Evolutionary conservation across 2,329 filamentous ascomycete genomes (phyloP), one percentile per base, ranked within the genome.

Genomic region (Colletotrichum graminicola): DNA sequence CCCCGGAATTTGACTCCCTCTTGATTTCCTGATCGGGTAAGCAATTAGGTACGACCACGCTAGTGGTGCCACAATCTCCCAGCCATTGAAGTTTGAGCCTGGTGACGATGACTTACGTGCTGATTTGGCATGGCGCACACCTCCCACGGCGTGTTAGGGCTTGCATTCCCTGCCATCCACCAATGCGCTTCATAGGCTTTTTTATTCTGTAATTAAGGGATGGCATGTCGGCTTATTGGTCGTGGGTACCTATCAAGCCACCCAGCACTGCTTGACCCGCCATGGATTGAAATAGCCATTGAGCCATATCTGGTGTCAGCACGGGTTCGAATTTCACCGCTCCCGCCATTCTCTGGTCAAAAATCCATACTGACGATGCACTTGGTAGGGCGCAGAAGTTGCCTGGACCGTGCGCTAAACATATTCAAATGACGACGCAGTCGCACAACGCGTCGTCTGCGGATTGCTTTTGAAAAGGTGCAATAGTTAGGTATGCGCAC

Each of bases 1-100:
- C n/a, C 11, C n/a, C 32, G 60, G 32, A 21, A 14, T 39, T 34
- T n/a, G 62, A 45, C 21, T 23, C 18, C 62, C 45, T 26, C 36
- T 26, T 32, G 21, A 55, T 66, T 70, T 23, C 62, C 67, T 66
- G 23, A 54, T 60, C 55, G 16, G 67, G 67, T 16, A 70, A 66
- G n/a, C 55, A 60, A 60, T 47, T 66, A 66, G n/a, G n/a, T n/a
- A n/a, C 67, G 66, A 59, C 61, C 16, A 43, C 26, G 26, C 57
- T 45, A 60, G 26, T 12, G 18, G 36, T 39, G 36, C 39, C 2
- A 10, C 29, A 41, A 45, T 21, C 5, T 32, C 39, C 34, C 21
- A 5, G 18, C 26, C 12, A 52, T 11, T 39, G 36, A 39, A 39
- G 39, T 8, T 41, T 41, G 16, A 21, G 16, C 41, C 41, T 21